A percentile compares a stretch with the other conserved stretches of the same genome.
phyloP scores from a whole-genome alignment of 2,329 filamentous ascomycete genomes.

The Arachnomyces sp. region DNA sequence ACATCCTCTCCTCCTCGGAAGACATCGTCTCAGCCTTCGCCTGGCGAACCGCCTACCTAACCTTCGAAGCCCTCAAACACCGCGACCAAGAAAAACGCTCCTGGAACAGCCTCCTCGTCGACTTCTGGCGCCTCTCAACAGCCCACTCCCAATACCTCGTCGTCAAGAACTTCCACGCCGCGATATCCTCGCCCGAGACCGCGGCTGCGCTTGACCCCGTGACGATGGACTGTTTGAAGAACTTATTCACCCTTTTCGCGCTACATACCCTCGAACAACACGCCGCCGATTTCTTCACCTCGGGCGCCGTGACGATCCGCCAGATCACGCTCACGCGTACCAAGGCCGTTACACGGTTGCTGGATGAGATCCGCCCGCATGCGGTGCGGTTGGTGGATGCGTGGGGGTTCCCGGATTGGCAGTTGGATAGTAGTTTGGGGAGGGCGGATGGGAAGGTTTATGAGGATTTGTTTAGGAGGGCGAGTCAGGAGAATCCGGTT shows the following conservation, averaged over 20 bases:
- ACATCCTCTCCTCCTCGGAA: slow-evolving; percentile 59
- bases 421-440: slow-evolving; percentile 63
- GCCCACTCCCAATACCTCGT: slow-evolving; percentile 70
- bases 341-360: slow-evolving; percentile 58
- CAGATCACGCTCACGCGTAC: slow-evolving; percentile 64
- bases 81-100: slow-evolving; percentile 65
- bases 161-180: slow-evolving; percentile 70
- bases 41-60: slow-evolving; percentile 65
- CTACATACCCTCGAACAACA: slow-evolving; percentile 61
- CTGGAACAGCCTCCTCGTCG: slow-evolving; percentile 69
- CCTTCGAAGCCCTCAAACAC: slow-evolving; percentile 67
- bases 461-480: slow-evolving; percentile 65
- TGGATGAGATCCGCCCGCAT: slow-evolving; percentile 65
- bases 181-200: slow-evolving; percentile 50
- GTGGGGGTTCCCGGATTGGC: slow-evolving; percentile 72
- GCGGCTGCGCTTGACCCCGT: slow-evolving; percentile 48
- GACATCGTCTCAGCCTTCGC: slow-evolving; percentile 67
- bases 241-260: slow-evolving; percentile 58
- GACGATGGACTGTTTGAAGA: slow-evolving; percentile 53
- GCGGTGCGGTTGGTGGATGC: slow-evolving; percentile 62
- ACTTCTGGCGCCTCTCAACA: slow-evolving; percentile 68
- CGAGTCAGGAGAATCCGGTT: slow-evolving; percentile 63
- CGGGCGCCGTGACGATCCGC: slow-evolving; percentile 58
- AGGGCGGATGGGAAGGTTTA: slow-evolving; percentile 67
- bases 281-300: slow-evolving; percentile 64